Base-by-base conservation (phyloP, 305 asterid genomes). In the Fraxinus sp. region DNA sequence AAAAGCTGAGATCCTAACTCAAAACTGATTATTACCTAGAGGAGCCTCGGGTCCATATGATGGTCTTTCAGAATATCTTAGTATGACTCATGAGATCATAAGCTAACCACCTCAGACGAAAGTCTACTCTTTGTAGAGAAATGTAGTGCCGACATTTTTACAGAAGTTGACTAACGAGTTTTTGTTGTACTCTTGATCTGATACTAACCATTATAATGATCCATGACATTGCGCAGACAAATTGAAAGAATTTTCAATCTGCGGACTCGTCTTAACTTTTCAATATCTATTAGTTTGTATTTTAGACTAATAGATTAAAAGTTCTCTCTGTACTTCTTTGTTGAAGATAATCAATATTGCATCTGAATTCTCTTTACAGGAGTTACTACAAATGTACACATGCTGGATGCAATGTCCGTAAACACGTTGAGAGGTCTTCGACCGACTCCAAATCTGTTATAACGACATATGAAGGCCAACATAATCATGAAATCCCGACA, bases 401-500 rank as follows among this genome's bases (percentile, higher is more conserved):
- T 78, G 84, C 91, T 0, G 99, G 98, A 80, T 96, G 99, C 91
- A 94, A 89, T 35, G 99, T 96, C 8, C 98, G 99, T 36, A 96
- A 96, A 84, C 99, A 96, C 55, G 97, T 96, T 0, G 99, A 96
- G 89, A 92, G 99, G 86, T 91, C 99, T 77, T 89, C 99, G 24
- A 64, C 91, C 1, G 99, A 96, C 82, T 89, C 97, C 43, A 94
- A 93, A 86, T 87, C 93, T 1, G 99, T 95, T 4, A 89, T 92
- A 41, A 96, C 99, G 6, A 91, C 99, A 7, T 96, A 96, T 7
- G 98, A 96, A 83, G 98, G 99, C 75, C 93, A 94, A 77, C 99
- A 96, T 82, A 85, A 91, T 75, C 99, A 96, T 57, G 98, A 90
- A 66, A 86, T 92, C 88, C 99, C 98, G 0, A 73, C 84, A 3